Conservation (phyloP, 73 alveolate species). For the Tetrahymena elliotti region DNA sequence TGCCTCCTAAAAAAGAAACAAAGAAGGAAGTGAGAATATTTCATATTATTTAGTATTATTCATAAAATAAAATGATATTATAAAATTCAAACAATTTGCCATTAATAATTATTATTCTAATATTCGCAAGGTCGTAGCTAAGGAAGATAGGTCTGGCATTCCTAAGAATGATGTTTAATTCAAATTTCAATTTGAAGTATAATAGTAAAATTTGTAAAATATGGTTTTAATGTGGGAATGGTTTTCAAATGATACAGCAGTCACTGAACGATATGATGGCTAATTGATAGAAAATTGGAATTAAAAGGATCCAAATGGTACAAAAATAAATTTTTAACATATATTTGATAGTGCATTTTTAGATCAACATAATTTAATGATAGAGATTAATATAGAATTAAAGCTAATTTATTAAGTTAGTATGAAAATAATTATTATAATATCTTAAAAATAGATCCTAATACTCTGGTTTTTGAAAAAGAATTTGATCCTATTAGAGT, state of each 20-base stretch:
- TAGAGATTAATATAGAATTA: background rate
- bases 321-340: background rate
- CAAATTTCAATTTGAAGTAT: constrained; percentile 12
- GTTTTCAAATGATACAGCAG: constrained; percentile 13
- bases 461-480: constrained; percentile 11
- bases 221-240: constrained; percentile 40
- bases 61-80: too few species aligned
- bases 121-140: background rate
- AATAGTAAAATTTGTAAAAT: constrained; percentile 8
- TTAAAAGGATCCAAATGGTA: constrained; percentile 14
- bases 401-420: background rate
- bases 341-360: background rate
- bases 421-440: too few species aligned
- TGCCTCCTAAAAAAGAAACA: constrained; percentile 43
- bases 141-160: constrained; percentile 40
- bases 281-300: constrained; percentile 32
- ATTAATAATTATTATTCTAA: background rate
- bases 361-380: background rate
- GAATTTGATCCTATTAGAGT: constrained; percentile 35
- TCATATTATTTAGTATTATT: background rate
- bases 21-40: constrained; percentile 28
- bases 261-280: constrained; percentile 21
- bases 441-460: background rate
- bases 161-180: constrained; percentile 33
- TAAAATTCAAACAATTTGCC: background rate